Base-by-base conservation (phyloP, 208 protist genomes). In the Crithidia mellificae region DNA sequence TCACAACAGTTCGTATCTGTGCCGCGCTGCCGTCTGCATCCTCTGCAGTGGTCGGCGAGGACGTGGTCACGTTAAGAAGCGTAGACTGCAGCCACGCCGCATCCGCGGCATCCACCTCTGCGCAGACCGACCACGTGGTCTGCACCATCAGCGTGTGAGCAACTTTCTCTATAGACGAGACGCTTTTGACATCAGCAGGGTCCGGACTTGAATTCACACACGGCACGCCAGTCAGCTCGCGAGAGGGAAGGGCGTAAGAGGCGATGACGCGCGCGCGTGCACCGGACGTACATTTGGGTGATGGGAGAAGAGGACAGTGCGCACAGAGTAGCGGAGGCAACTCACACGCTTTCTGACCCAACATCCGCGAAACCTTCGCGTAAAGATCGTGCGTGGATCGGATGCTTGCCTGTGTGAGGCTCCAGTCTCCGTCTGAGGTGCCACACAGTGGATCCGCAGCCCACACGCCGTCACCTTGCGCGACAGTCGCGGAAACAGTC, bases 41-140 rank as follows among this genome's bases (percentile, higher is more conserved):
- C 15, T 47, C 14, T 41, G 3, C n/a, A 3, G 25, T 4, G 6
- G 41, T 0, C 22, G 25, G 6, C 15, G 49, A 14, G 0, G 19
- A 25, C 0, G 19, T 15, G 8, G 62, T 34, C 0, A 25, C 67
- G 0, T 41, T 36, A 3, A 66, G 41, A 1, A 73, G 58, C 27
- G 41, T 36, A 0, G 36, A 1, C 4, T 36, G 67, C 36, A 73
- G 30, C 56, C 67, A 73, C 11, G 39, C 41, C 34, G 38, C 56
- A 22, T 66, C 50, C 39, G 34, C 20, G 2, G 67, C 67, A 6
- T 73, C 67, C 38, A 73, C 67, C 57, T 65, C 67, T 7, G 65
- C 57, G 25, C 57, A 53, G 19, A 72, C 27, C 8, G n/a, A 38
- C 67, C 56, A 72, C 39, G 57, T 44, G 25, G 50, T 11, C 20